Conservation (phyloP, 352 stramenopile species). For the Globisporangium uncinulatum region DNA sequence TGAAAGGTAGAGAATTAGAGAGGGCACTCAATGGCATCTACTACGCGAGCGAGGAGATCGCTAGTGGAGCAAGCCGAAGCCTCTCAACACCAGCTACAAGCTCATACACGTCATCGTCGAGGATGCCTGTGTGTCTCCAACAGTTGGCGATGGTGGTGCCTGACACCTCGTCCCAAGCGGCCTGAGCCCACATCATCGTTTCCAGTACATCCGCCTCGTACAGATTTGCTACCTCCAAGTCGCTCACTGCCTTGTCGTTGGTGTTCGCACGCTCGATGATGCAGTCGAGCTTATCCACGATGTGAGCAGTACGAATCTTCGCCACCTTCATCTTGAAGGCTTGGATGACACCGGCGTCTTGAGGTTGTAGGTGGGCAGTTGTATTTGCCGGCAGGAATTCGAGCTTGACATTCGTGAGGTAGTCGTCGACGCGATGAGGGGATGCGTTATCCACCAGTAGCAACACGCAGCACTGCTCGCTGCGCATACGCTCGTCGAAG, state of each 20-base stretch:
- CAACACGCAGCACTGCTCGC: not conserved
- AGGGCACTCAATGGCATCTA: too few species aligned
- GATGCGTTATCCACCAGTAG: slow-evolving; percentile 1
- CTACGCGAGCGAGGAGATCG: too few species aligned
- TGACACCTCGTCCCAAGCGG: not conserved
- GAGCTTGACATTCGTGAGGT: not conserved
- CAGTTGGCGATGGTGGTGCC: not conserved
- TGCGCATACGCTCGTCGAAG: not conserved
- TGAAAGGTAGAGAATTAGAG: too few species aligned
- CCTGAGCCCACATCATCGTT: not conserved
- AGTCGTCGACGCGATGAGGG: not conserved
- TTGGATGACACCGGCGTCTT: not conserved
- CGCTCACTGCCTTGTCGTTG: not conserved
- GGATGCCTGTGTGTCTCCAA: not conserved
- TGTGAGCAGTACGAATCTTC: not conserved
- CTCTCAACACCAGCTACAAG: not conserved
- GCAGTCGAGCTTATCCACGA: not conserved
- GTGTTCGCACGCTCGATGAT: not conserved
- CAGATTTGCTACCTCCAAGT: not conserved
- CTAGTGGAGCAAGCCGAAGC: too few species aligned
- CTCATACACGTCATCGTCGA: slow-evolving; percentile 5
- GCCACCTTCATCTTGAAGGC: not conserved
- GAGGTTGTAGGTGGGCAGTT: not conserved
- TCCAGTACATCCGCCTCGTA: not conserved
- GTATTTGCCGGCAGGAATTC: not conserved